Evolutionary conservation across 495 filamentous ascomycete genomes (phyloP).

Genomic region (Xylaria castorea): DNA sequence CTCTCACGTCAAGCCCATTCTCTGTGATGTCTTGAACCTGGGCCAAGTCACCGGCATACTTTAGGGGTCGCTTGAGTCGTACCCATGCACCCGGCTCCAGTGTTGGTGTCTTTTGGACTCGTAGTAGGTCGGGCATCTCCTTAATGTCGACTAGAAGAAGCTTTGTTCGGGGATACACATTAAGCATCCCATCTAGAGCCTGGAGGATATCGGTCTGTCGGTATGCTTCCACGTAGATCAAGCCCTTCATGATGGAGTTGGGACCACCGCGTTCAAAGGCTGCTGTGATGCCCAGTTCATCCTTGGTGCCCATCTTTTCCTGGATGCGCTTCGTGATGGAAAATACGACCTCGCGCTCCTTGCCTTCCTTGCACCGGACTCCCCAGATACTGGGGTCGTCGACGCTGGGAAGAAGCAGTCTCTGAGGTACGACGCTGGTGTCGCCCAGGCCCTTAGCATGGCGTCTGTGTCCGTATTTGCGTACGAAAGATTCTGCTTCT

Average conservation of each 20-base stretch:
- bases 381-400: slow-evolving; percentile 97
- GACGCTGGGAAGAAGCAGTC: slow-evolving; percentile 88
- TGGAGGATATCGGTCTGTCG: slow-evolving; percentile 83
- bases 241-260: slow-evolving; percentile 78
- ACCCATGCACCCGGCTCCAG: slow-evolving; percentile 90
- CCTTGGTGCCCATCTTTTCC: slow-evolving; percentile 73
- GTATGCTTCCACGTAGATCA: slow-evolving; percentile 92
- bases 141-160: slow-evolving; percentile 90
- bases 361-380: slow-evolving; percentile 89
- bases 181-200: slow-evolving; percentile 80
- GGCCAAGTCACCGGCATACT: slow-evolving; percentile 88
- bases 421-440: slow-evolving; percentile 78
- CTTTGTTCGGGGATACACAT: slow-evolving; percentile 84
- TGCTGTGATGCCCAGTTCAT: slow-evolving; percentile 78
- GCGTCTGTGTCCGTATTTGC: slow-evolving; percentile 74
- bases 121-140: slow-evolving; percentile 96
- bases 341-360: slow-evolving; percentile 89
- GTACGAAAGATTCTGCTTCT: slow-evolving; percentile 81
- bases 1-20: slow-evolving; percentile 86
- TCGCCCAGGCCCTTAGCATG: slow-evolving; percentile 57
- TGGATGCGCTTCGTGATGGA: slow-evolving; percentile 86
- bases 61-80: slow-evolving; percentile 77
- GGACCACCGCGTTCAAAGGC: slow-evolving; percentile 88
- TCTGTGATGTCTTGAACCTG: slow-evolving; percentile 93
- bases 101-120: slow-evolving; percentile 83